A percentile compares a stretch with the other conserved stretches of the same genome.
Conservation (phyloP, 176 grass and related monocot species). For the Chloris gayana region DNA sequence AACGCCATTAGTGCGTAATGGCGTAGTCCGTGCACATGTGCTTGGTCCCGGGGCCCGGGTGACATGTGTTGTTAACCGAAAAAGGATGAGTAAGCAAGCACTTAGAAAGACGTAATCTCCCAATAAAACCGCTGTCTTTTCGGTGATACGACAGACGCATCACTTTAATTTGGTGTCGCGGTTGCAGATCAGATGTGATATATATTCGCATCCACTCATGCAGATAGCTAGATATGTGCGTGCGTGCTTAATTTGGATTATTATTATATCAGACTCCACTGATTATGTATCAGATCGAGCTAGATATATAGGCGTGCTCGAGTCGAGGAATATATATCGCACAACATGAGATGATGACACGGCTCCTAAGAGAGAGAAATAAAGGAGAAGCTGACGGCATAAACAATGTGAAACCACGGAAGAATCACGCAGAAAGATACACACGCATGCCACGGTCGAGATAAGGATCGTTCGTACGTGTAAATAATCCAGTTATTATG, state of each 20-base stretch:
- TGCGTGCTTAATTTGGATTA: slow-evolving; percentile 27
- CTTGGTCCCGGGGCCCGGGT: background rate
- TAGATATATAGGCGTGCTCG: background rate
- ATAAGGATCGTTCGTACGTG: background rate
- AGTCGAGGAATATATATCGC: background rate
- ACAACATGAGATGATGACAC: background rate
- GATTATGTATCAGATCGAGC: background rate
- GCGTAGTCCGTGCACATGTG: slow-evolving; percentile 12
- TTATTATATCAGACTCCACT: background rate
- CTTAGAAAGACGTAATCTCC: slow-evolving; percentile 27
- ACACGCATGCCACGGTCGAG: slow-evolving; percentile 30
- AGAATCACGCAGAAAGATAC: slow-evolving; percentile 38
- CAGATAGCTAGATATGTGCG: background rate
- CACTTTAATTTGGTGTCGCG: too few species aligned
- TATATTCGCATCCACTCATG: slow-evolving; percentile 5
- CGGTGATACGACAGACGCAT: background rate
- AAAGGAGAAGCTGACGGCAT: background rate
- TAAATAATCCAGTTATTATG: background rate
- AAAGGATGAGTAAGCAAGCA: slow-evolving; percentile 45
- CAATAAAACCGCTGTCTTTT: slow-evolving; percentile 30
- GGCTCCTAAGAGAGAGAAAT: too few species aligned
- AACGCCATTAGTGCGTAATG: slow-evolving; percentile 25
- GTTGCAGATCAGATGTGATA: slow-evolving; percentile 8
- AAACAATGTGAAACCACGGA: slow-evolving; percentile 26
- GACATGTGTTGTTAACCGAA: slow-evolving; percentile 3